phyloP scores from a whole-genome alignment of 345 rosid species.

The Gossypium turneri region DNA sequence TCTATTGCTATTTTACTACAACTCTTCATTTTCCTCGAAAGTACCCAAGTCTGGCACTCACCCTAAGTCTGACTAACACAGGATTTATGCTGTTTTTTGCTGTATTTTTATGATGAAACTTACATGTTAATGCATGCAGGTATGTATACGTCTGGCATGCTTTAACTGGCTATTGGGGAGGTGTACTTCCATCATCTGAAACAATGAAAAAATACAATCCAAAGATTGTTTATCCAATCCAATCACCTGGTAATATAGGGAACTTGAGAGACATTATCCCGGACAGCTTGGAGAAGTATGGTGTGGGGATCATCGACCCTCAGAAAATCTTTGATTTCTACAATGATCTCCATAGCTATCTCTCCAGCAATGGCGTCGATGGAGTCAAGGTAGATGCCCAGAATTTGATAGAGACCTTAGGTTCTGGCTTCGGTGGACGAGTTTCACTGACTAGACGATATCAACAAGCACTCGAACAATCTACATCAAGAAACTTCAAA shows the following conservation, averaged over 20 bases:
- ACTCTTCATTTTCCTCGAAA: not conserved
- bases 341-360: conserved; percentile 46
- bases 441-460: conserved; percentile 45
- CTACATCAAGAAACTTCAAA: conserved; percentile 41
- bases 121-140: conserved; percentile 40
- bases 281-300: conserved; percentile 41
- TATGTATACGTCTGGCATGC: conserved; percentile 63
- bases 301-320: conserved; percentile 43
- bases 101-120: not conserved
- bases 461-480: conserved; percentile 55
- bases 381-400: conserved; percentile 57
- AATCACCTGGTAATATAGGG: conserved; percentile 39
- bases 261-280: conserved; percentile 33
- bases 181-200: conserved; percentile 46
- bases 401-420: conserved; percentile 46
- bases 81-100: not conserved
- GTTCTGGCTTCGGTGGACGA: conserved; percentile 51
- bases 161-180: conserved; percentile 62
- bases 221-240: conserved; percentile 38
- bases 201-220: conserved; percentile 50
- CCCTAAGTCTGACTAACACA: not conserved
- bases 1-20: not conserved
- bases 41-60: not conserved
- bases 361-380: conserved; percentile 36
- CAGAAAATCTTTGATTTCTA: conserved; percentile 33